Evolutionary conservation across 371 early-diverging fungal species (phyloP).

Genomic region (Apophysomyces sp.): DNA sequence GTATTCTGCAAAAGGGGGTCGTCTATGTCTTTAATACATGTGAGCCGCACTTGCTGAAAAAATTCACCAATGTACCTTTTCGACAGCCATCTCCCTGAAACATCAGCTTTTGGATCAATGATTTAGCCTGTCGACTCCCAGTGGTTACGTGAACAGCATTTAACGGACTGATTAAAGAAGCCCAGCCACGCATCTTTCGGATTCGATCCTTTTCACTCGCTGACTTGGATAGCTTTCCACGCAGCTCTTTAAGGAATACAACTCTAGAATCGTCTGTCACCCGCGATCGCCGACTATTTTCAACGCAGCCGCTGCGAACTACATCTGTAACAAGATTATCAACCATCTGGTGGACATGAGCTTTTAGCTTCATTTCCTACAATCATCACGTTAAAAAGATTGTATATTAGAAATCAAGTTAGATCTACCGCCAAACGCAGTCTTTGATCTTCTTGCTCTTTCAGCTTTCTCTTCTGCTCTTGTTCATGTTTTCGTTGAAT

Average conservation of each 20-base stretch:
- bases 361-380: conserved; percentile 6
- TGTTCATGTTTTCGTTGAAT: not conserved
- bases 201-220: not conserved
- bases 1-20: not conserved
- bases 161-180: not conserved
- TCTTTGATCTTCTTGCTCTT: not conserved
- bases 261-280: not conserved
- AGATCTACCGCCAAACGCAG: not conserved
- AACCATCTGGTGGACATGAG: not conserved
- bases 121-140: not conserved
- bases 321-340: not conserved
- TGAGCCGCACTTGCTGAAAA: not conserved
- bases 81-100: not conserved
- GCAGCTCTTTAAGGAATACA: not conserved
- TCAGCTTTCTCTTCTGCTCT: not conserved
- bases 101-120: not conserved
- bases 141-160: not conserved
- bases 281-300: not conserved
- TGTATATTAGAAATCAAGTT: not conserved
- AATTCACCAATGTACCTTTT: not conserved
- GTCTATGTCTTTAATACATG: not conserved
- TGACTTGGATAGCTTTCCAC: not conserved
- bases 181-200: conserved; percentile 5
- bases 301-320: too few species aligned
- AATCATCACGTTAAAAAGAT: not conserved